Base-by-base conservation (phyloP, 2,329 filamentous ascomycete species). In the Claviceps quebecensis region DNA sequence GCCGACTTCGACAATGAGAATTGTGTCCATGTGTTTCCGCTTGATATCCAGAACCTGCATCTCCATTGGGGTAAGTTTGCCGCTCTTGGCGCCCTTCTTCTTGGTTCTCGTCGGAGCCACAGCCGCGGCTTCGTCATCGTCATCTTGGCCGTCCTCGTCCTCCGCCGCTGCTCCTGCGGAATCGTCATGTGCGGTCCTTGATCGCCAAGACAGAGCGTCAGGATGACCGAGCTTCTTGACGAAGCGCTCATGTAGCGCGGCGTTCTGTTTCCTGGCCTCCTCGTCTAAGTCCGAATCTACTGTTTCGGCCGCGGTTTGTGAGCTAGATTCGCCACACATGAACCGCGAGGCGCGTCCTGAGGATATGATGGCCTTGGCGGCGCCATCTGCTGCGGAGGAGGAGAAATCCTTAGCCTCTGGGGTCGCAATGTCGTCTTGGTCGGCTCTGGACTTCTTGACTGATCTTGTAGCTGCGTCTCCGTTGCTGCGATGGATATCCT, bases 11-110 rank as follows among this genome's bases (percentile, higher is more conserved):
- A 97, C 83, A 13, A 97, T 86, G 50, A 98, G 74, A 19, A 98
- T 61, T 0, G 91, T 93, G 63, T 97, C 93, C 71, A 88, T 77
- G 63, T 97, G 83, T 59, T 91, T 87, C 54, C 82, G 77, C 70
- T 98, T 98, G 66, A 98, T 95, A 17, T 95, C 90, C 5, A 98
- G 75, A 53, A 95, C 86, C 61, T 97, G 93, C 41, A 86, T 78
- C 65, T 97, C 90, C 82, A 98, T 86, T 0, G 93, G 93, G 0
- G 93, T 98, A 54, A 98, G 77, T 64, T 96, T 96, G 51, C 76
- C 76, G 2, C 76, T 73, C 65, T 80, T 83, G n/a, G 78, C 55
- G 0, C 80, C 78, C 63, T 88, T 94, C 68, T 87, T 94, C 56
- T 74, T 78, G 0, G 67, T 57, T 55, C 75, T 76, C 23, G 70